These are phyloP conservation scores for Parastagonospora avenae DNA, from an alignment of 2,329 filamentous ascomycete genomes.

Conservation along the genomic window DNA sequence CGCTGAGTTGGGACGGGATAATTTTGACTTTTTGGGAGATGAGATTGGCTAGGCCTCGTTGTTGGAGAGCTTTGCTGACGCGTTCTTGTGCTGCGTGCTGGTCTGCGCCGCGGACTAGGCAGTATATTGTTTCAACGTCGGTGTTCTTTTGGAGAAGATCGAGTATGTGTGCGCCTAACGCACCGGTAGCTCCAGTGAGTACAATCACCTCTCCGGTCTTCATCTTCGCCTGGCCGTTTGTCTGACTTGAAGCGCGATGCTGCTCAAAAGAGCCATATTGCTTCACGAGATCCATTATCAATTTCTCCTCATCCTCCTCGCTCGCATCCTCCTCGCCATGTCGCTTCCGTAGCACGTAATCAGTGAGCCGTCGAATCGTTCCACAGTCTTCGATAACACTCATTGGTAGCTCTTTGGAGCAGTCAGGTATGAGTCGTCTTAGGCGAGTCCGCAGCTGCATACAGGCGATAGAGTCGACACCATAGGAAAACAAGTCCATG, in stretches of 20 bases:
- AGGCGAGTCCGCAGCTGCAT: constrained; percentile 57
- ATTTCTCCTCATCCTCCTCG: constrained; percentile 43
- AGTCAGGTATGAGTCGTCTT: constrained; percentile 41
- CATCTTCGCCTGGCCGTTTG: constrained; percentile 2
- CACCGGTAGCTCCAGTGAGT: constrained; percentile 58
- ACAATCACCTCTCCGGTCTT: constrained; percentile 31
- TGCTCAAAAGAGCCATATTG: constrained; percentile 54
- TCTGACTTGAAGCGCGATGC: constrained; percentile 2
- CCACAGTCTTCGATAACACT: constrained; percentile 67
- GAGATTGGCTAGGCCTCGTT: constrained; percentile 31
- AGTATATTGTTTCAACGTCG: constrained; percentile 56
- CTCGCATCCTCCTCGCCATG: constrained; percentile 40
- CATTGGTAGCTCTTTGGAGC: constrained; percentile 53
- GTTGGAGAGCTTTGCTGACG: constrained; percentile 39
- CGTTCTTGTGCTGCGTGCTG: constrained; percentile 37
- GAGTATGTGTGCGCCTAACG: constrained; percentile 59
- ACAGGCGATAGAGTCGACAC: constrained; percentile 65
- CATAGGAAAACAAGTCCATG: constrained; percentile 62
- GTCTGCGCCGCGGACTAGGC: constrained; percentile 59
- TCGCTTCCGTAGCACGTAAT: constrained; percentile 48
- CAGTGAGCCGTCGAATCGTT: constrained; percentile 52
- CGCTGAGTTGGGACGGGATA: constrained; percentile 55
- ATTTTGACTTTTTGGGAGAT: constrained; percentile 51
- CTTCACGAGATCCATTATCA: constrained; percentile 55
- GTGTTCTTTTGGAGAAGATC: constrained; percentile 49